These are phyloP conservation scores for Angomonas ambiguus DNA, from an alignment of 208 protist species.

Conservation along the genomic window DNA sequence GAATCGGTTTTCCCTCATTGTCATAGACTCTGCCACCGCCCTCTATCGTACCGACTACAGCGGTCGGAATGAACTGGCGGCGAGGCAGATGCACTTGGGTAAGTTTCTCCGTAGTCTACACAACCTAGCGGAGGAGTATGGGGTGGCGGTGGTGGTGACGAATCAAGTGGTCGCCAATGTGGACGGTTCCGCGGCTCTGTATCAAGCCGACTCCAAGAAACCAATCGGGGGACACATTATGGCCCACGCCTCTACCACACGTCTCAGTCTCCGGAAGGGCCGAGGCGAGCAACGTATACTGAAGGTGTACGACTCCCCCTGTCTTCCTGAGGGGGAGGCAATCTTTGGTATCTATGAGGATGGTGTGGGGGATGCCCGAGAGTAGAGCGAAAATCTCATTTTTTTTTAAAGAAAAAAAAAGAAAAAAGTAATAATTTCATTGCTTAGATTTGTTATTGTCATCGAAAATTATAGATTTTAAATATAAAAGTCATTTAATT, in stretches of 20 bases:
- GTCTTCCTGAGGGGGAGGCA: conserved; percentile 96
- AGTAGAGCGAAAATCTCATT: conserved; percentile 42
- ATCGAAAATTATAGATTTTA: neutral
- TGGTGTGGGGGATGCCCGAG: conserved; percentile 96
- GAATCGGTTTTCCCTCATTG: conserved; percentile 95
- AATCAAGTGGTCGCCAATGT: conserved; percentile 99
- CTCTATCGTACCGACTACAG: conserved; percentile 99
- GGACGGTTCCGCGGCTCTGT: conserved; percentile 95
- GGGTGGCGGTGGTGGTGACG: conserved; percentile 98
- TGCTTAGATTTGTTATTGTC: conserved; percentile 3
- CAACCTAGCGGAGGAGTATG: conserved; percentile 98
- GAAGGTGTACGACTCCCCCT: conserved; percentile 99
- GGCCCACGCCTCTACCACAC: conserved; percentile 99
- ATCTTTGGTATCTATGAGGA: conserved; percentile 96
- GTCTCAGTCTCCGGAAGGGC: conserved; percentile 98
- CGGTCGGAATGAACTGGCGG: conserved; percentile 97
- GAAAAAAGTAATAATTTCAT: neutral
- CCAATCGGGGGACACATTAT: conserved; percentile 99
- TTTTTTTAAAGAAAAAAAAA: conserved; percentile 3
- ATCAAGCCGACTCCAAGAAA: conserved; percentile 97
- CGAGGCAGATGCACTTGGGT: conserved; percentile 98
- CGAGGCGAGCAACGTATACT: conserved; percentile 98
- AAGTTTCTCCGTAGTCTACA: conserved; percentile 97
- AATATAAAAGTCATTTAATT: neutral
- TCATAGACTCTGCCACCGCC: conserved; percentile 98